phyloP scores from a whole-genome alignment of 257 asterid species.

The Capsicum rhomboideum region DNA sequence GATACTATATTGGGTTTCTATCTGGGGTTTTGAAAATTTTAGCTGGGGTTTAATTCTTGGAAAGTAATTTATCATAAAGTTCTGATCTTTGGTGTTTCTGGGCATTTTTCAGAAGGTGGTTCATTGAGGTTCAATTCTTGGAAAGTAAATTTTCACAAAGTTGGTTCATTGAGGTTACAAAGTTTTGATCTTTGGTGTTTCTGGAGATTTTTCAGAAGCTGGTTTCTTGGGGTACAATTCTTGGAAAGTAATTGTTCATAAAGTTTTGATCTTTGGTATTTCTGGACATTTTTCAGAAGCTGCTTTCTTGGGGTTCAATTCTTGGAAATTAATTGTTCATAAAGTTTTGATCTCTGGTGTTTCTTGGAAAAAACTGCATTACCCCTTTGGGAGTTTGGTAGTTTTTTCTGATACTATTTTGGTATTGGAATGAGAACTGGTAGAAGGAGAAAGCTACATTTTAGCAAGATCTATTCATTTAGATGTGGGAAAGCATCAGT shows the following conservation, averaged over 20 bases:
- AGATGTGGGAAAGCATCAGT: conserved; percentile 42
- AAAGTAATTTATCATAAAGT: not conserved
- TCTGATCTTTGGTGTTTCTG: not conserved
- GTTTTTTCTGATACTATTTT: not conserved
- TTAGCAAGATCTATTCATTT: conserved; percentile 79
- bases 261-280: not conserved
- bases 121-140: not conserved
- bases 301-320: not conserved
- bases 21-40: no score
- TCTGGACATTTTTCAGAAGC: not conserved
- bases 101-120: not conserved
- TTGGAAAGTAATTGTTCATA: not conserved
- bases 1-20: not conserved
- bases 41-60: not conserved
- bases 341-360: not conserved
- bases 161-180: not conserved
- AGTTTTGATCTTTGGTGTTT: not conserved
- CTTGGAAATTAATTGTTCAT: not conserved
- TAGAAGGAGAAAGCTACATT: conserved; percentile 44
- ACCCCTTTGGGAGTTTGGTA: not conserved
- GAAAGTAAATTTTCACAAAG: not conserved
- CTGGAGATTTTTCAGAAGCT: not conserved
- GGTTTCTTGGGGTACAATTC: not conserved
- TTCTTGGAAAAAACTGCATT: not conserved
- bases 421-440: conserved; percentile 25